These are phyloP conservation scores for Neurospora crassa DNA, from an alignment of 2,329 filamentous ascomycete species.

Conservation along the genomic window DNA sequence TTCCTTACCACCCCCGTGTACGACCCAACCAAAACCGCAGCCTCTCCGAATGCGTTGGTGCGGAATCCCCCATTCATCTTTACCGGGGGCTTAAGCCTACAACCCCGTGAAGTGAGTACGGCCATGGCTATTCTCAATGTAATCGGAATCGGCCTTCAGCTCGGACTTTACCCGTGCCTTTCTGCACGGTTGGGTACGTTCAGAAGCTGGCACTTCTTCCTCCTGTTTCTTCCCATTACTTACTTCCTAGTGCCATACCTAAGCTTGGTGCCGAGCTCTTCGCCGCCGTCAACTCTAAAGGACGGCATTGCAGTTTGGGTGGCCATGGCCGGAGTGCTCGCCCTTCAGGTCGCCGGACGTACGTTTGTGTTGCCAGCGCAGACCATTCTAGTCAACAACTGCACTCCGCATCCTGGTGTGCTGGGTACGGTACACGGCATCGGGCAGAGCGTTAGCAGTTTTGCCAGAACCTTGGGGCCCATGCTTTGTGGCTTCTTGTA, in stretches of 20 bases:
- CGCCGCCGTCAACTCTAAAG: constrained; percentile 39
- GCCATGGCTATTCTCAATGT: constrained; percentile 68
- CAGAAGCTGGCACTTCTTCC: constrained; percentile 55
- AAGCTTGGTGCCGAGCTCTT: constrained; percentile 51
- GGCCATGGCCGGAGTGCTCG: constrained; percentile 50
- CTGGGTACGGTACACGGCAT: constrained; percentile 48
- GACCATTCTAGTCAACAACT: constrained; percentile 52
- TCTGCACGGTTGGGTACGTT: constrained; percentile 60
- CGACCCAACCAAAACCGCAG: constrained; percentile 27
- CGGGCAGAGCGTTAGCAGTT: constrained; percentile 48
- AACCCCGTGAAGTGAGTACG: constrained; percentile 60
- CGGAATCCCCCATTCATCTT: constrained; percentile 49
- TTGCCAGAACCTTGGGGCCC: constrained; percentile 50
- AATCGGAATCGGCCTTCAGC: constrained; percentile 65
- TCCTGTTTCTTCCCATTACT: constrained; percentile 60
- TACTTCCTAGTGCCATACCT: constrained; percentile 65
- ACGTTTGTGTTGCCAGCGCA: constrained; percentile 56
- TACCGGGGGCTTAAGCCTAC: constrained; percentile 66
- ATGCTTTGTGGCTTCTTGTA: constrained; percentile 51
- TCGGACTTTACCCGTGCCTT: constrained; percentile 60
- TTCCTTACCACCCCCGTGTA: constrained; percentile 66
- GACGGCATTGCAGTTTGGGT: constrained; percentile 53
- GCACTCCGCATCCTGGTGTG: constrained; percentile 47
- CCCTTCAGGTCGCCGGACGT: constrained; percentile 61
- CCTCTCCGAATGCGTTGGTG: constrained; percentile 19